Conservation (phyloP, 2,329 filamentous ascomycete species). For the Monilinia fructicola region DNA sequence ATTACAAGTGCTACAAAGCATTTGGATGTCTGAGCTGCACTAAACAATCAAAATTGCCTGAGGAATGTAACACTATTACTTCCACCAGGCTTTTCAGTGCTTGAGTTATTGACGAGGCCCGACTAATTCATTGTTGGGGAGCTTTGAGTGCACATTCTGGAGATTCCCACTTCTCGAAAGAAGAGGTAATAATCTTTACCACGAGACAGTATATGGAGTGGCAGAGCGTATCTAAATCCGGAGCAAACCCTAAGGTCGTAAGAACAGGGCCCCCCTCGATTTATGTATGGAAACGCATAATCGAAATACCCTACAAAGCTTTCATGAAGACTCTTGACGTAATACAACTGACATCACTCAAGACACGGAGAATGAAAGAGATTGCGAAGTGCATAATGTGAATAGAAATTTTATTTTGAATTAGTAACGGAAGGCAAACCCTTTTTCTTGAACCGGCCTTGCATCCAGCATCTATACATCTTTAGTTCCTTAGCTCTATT, state of each 20-base stretch:
- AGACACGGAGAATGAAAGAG: not conserved
- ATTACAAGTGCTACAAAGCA: no score
- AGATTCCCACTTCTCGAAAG: not conserved
- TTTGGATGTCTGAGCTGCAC: not conserved
- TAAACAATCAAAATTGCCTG: no score
- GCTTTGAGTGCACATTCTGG: not conserved
- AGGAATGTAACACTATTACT: no score
- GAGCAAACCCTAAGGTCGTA: not conserved
- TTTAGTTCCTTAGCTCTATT: conserved; percentile 89
- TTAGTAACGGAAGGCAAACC: not conserved
- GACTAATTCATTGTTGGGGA: not conserved
- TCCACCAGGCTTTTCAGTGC: no score
- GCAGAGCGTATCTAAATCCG: not conserved
- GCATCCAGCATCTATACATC: conserved; percentile 98
- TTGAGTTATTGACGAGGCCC: not conserved
- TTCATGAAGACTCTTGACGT: not conserved
- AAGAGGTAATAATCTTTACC: not conserved
- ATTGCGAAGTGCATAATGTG: not conserved
- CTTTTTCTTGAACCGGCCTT: conserved; percentile 72
- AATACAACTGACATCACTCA: not conserved
- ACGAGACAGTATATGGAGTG: not conserved
- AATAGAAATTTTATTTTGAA: not conserved
- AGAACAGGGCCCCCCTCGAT: not conserved
- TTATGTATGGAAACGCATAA: not conserved
- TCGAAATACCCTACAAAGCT: not conserved